Conservation (phyloP, 225 moss, liverwort and hornwort species). For the Physcomitrium patens region DNA sequence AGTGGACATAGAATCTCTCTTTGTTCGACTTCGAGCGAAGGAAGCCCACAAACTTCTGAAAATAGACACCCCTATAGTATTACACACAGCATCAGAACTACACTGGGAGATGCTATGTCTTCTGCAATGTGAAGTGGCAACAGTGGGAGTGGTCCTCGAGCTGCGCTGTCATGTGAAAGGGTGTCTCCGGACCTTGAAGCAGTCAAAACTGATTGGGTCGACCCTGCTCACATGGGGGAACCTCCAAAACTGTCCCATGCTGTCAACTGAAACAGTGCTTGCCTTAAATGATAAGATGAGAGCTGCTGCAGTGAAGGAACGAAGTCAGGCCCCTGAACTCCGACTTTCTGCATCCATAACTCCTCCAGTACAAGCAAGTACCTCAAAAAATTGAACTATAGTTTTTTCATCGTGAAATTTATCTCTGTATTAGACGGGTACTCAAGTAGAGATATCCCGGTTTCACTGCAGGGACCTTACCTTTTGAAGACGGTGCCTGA, state of each 20-base stretch:
- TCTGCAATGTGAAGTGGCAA: conserved; percentile 64
- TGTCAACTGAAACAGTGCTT: conserved; percentile 45
- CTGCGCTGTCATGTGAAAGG: conserved; percentile 44
- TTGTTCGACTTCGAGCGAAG: conserved; percentile 52
- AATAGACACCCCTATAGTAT: conserved; percentile 43
- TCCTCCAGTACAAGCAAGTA: conserved; percentile 53
- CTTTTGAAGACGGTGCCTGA: conserved; percentile 70
- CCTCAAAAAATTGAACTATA: background rate
- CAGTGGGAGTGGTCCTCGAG: conserved; percentile 54
- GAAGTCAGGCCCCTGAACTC: conserved; percentile 9
- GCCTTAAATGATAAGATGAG: conserved; percentile 35
- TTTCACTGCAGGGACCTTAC: conserved; percentile 42
- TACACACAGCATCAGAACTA: conserved; percentile 23
- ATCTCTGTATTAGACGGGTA: background rate
- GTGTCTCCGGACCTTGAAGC: conserved; percentile 39
- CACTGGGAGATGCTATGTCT: conserved; percentile 63
- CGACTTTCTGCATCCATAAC: conserved; percentile 60
- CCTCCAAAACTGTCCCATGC: conserved; percentile 45
- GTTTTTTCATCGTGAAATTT: background rate
- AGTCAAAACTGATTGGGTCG: conserved; percentile 40
- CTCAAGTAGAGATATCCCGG: no score
- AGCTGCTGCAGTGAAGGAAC: conserved; percentile 10
- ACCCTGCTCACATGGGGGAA: conserved; percentile 46
- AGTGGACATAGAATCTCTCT: conserved; percentile 31
- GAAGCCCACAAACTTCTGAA: conserved; percentile 67